phyloP scores from a whole-genome alignment of 345 rosid species.

The Lepidium africanum region DNA sequence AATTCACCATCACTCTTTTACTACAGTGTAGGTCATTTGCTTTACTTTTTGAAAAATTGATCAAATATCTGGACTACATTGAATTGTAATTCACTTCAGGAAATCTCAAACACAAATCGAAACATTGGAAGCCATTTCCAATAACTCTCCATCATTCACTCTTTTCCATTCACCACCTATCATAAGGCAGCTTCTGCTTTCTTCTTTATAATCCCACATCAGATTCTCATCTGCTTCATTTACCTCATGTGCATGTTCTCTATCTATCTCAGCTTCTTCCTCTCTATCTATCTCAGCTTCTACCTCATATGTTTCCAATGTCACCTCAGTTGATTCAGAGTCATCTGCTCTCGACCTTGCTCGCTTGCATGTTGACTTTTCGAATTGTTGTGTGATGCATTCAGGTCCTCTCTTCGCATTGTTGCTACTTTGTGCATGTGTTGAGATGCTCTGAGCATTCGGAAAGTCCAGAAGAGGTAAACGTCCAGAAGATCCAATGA shows the following conservation, averaged over 20 bases:
- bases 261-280: conserved; percentile 26
- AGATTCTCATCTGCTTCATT: conserved; percentile 20
- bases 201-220: conserved; percentile 10
- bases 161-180: conserved; percentile 52
- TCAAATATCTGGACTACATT: background rate
- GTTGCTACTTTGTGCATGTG: conserved; percentile 18
- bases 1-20: background rate
- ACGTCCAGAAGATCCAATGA: conserved; percentile 51
- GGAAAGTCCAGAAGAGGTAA: conserved; percentile 52
- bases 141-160: conserved; percentile 36
- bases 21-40: background rate
- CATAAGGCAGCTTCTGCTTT: conserved; percentile 36
- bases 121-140: conserved; percentile 34
- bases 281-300: conserved; percentile 27
- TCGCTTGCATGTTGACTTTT: conserved; percentile 30
- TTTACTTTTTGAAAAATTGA: background rate
- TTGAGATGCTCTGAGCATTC: conserved; percentile 14
- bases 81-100: background rate
- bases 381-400: conserved; percentile 1
- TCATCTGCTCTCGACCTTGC: conserved; percentile 31
- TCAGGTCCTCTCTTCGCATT: conserved; percentile 32
- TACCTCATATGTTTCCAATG: background rate
- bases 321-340: background rate
- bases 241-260: conserved; percentile 13
- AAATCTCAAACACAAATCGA: conserved; percentile 33